phyloP scores from a whole-genome alignment of 805 yeast genomes.

The Starmerella cellae region DNA sequence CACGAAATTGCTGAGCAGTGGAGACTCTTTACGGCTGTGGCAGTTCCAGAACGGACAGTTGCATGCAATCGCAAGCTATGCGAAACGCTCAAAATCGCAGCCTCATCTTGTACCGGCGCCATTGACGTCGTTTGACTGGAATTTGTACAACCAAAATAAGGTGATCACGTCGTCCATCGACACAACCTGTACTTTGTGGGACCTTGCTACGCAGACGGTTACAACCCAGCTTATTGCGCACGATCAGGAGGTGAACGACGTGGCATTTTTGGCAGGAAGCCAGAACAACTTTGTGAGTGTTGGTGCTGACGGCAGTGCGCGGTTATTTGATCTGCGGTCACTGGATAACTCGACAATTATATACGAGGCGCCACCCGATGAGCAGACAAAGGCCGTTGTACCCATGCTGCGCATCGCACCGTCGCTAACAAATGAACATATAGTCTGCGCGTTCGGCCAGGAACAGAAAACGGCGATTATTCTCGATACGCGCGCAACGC shows the following conservation, averaged over 20 bases:
- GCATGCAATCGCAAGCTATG: conserved; percentile 32
- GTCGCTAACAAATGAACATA: conserved; percentile 65
- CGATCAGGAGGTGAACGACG: conserved; percentile 90
- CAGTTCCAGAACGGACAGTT: conserved; percentile 32
- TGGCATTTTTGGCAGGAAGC: conserved; percentile 61
- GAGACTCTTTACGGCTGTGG: conserved; percentile 60
- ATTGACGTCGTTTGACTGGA: conserved; percentile 91
- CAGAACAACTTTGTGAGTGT: conserved; percentile 77
- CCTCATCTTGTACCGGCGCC: conserved; percentile 46
- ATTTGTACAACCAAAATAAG: conserved; percentile 48
- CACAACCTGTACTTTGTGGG: conserved; percentile 97
- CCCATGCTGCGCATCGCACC: conserved; percentile 69
- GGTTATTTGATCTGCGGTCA: conserved; percentile 80
- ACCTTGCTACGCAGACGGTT: conserved; percentile 52
- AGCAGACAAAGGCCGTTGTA: conserved; percentile 18
- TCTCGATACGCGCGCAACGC: conserved; percentile 80
- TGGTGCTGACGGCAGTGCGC: conserved; percentile 88
- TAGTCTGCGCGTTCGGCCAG: conserved; percentile 69
- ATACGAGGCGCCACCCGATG: conserved; percentile 41
- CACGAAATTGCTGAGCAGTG: conserved; percentile 47
- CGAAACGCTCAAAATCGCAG: conserved; percentile 31
- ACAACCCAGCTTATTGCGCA: conserved; percentile 93
- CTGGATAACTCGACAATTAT: conserved; percentile 90
- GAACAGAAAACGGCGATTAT: conserved; percentile 53
- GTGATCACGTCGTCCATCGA: conserved; percentile 81